Evolutionary conservation across 2,329 filamentous ascomycete genomes (phyloP).

Genomic region (Fusarium ambrosium): DNA sequence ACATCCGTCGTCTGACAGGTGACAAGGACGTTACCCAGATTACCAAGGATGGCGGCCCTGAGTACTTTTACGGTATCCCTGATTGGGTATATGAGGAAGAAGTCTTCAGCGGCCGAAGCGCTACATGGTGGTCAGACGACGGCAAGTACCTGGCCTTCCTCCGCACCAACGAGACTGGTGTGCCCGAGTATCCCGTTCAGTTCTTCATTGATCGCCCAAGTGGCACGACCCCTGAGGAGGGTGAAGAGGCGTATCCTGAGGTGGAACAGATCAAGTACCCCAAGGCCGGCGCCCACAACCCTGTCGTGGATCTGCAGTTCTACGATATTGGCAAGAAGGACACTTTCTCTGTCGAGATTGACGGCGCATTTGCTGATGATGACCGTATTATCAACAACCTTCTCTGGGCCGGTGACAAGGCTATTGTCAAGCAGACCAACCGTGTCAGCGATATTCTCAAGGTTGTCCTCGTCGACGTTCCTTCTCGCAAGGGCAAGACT

Average conservation of each 20-base stretch:
- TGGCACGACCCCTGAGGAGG: constrained; percentile 72
- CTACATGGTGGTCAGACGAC: constrained; percentile 95
- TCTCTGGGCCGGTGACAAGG: constrained; percentile 87
- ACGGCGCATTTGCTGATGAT: constrained; percentile 82
- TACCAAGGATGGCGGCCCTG: constrained; percentile 86
- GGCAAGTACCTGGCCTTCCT: constrained; percentile 92
- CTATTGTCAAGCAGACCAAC: constrained; percentile 92
- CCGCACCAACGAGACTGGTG: constrained; percentile 91
- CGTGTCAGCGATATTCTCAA: constrained; percentile 93
- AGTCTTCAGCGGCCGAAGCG: constrained; percentile 78
- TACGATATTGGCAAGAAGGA: constrained; percentile 85
- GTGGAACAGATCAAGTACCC: constrained; percentile 95
- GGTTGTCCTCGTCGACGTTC: constrained; percentile 86
- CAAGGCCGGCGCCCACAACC: constrained; percentile 94
- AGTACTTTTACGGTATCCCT: constrained; percentile 95
- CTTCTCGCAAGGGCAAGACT: constrained; percentile 78
- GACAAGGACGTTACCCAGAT: constrained; percentile 76
- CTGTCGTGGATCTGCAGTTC: constrained; percentile 87
- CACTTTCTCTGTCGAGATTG: constrained; percentile 82
- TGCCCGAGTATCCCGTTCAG: constrained; percentile 92
- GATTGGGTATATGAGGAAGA: constrained; percentile 94
- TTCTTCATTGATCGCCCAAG: constrained; percentile 93
- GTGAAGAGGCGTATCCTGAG: constrained; percentile 91
- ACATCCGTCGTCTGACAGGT: constrained; percentile 72
- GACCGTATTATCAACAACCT: constrained; percentile 94